phyloP scores from a whole-genome alignment of 2,329 filamentous ascomycete genomes.

The Trichophyton verrucosum region DNA sequence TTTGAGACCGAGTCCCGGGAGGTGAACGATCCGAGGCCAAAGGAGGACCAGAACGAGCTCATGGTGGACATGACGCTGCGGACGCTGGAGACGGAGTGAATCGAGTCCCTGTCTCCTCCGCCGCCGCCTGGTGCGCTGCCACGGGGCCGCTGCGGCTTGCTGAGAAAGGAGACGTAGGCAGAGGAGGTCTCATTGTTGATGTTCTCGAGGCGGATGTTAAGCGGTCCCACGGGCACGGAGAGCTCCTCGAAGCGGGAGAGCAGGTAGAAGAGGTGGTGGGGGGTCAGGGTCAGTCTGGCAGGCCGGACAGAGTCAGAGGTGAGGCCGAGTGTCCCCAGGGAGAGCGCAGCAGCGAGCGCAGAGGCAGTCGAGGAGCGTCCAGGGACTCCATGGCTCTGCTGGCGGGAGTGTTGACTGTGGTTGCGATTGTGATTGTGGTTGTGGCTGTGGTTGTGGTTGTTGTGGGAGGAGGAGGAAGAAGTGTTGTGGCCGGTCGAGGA shows the following conservation, averaged over 20 bases:
- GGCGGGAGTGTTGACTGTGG: no score
- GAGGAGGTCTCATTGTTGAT: slow-evolving; percentile 77
- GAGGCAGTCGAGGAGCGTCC: slow-evolving; percentile 56
- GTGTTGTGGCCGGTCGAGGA: no score
- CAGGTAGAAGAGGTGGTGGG: slow-evolving; percentile 93
- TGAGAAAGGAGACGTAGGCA: slow-evolving; percentile 88
- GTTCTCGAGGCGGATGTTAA: slow-evolving; percentile 92
- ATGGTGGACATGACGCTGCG: slow-evolving; percentile 96
- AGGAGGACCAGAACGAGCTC: slow-evolving; percentile 81
- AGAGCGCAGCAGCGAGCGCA: slow-evolving; percentile 68
- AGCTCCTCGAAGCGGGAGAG: slow-evolving; percentile 91
- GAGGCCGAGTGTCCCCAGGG: slow-evolving; percentile 73
- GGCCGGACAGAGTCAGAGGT: slow-evolving; percentile 76
- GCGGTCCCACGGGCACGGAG: slow-evolving; percentile 78
- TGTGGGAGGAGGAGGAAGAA: no score
- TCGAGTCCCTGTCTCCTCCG: slow-evolving; percentile 66
- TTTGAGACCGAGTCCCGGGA: slow-evolving; percentile 65
- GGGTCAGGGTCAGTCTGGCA: slow-evolving; percentile 80
- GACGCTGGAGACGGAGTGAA: slow-evolving; percentile 91
- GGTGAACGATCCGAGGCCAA: slow-evolving; percentile 53
- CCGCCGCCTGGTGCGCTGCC: slow-evolving; percentile 28
- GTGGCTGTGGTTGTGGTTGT: no score
- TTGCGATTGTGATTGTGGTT: no score
- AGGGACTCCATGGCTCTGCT: slow-evolving; percentile 42
- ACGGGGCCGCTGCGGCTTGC: slow-evolving; percentile 67